A percentile compares a stretch with the other conserved stretches of the same genome.
phyloP scores from a whole-genome alignment of 176 grass and related monocot species.

The Oryza officinalis region DNA sequence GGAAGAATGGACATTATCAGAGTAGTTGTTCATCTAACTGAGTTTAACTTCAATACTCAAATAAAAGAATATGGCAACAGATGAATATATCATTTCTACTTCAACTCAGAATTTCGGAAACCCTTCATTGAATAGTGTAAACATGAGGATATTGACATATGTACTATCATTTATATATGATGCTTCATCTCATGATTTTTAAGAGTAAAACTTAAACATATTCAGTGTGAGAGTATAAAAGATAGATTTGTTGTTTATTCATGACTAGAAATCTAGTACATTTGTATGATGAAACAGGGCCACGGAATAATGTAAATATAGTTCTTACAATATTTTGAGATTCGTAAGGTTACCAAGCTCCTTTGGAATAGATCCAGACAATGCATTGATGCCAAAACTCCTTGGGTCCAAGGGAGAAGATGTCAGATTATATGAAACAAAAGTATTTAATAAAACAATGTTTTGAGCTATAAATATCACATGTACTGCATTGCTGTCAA shows the following conservation, averaged over 20 bases:
- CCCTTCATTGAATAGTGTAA: not conserved
- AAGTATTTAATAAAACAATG: not conserved
- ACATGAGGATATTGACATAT: not conserved
- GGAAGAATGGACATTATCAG: not conserved
- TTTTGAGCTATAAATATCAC: slow-evolving; percentile 30
- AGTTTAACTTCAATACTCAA: not conserved
- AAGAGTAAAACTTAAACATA: not conserved
- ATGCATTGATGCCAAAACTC: slow-evolving; percentile 67
- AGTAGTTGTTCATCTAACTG: not conserved
- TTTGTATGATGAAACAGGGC: not conserved
- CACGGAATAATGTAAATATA: not conserved
- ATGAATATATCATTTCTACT: not conserved
- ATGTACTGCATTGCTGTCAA: slow-evolving; percentile 71
- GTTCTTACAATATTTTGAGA: slow-evolving; percentile 54
- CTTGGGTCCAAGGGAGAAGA: slow-evolving; percentile 41
- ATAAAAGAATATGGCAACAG: not conserved
- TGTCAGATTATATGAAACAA: not conserved
- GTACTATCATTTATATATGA: not conserved
- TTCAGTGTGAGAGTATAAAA: not conserved
- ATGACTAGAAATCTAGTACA: not conserved
- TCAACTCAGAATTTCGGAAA: not conserved
- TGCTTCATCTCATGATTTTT: not conserved
- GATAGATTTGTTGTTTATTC: not conserved
- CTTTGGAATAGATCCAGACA: slow-evolving; percentile 79
- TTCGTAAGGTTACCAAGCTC: slow-evolving; percentile 74